Evolutionary conservation across 1,284 basidiomycete genomes (phyloP).

Genomic region (Ustilago shanxiensis): DNA sequence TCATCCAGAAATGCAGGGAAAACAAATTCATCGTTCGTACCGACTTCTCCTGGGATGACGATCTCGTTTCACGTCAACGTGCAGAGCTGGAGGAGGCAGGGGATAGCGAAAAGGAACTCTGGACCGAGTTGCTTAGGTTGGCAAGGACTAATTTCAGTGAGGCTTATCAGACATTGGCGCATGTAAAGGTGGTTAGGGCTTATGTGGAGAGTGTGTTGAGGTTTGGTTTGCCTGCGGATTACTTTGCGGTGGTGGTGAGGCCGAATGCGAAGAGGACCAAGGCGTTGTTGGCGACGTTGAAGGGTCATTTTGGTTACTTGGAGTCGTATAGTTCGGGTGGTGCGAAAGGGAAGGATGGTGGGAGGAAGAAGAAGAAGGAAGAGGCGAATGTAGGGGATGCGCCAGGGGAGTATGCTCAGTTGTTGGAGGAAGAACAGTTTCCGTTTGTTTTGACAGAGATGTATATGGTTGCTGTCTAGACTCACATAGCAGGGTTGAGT

Average conservation of each 20-base stretch:
- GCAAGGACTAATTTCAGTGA: constrained; percentile 97
- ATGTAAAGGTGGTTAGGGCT: constrained; percentile 89
- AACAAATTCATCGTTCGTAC: constrained; percentile 91
- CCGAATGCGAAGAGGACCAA: constrained; percentile 85
- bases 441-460: constrained; percentile 67
- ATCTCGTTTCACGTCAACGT: constrained; percentile 83
- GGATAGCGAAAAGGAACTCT: constrained; percentile 93
- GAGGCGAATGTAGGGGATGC: constrained; percentile 40
- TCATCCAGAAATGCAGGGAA: constrained; percentile 92
- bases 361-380: background rate
- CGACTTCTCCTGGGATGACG: constrained; percentile 93
- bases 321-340: constrained; percentile 72
- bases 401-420: constrained; percentile 65
- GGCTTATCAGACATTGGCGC: constrained; percentile 92
- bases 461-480: constrained; percentile 53
- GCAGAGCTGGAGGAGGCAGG: constrained; percentile 85
- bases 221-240: constrained; percentile 94
- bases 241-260: constrained; percentile 80
- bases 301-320: constrained; percentile 84
- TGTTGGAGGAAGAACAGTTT: constrained; percentile 66
- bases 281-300: constrained; percentile 81
- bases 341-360: constrained; percentile 7
- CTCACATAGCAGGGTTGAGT: too few relatives aligned
- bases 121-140: constrained; percentile 94
- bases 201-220: constrained; percentile 96